Percentiles rank a stretch among this genome's conserved stretches.
phyloP scores from a whole-genome alignment of 345 rosid genomes.

The Gossypium mustelinum region DNA sequence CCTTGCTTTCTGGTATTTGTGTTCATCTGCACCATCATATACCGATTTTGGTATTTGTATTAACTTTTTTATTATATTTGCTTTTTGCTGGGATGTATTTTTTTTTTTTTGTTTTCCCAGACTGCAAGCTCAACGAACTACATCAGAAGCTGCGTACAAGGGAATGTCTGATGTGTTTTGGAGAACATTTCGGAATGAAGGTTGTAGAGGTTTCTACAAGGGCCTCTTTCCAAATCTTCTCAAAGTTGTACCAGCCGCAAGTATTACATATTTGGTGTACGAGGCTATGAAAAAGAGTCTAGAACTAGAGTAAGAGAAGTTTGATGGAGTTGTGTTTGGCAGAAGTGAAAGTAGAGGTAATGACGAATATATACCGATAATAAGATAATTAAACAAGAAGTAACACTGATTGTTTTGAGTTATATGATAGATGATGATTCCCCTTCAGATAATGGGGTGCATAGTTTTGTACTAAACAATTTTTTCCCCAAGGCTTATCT shows the following conservation, averaged over 20 bases:
- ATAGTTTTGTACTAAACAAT: slow-evolving; percentile 26
- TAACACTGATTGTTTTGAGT: slow-evolving; percentile 30
- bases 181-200: slow-evolving; percentile 73
- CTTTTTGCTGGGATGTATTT: not conserved
- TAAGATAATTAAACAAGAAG: slow-evolving; percentile 19
- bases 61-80: not conserved
- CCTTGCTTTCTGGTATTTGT: not conserved
- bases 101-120: slow-evolving; percentile 31
- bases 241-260: slow-evolving; percentile 57
- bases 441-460: slow-evolving; percentile 26
- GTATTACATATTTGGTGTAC: slow-evolving; percentile 54
- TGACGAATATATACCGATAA: slow-evolving; percentile 17
- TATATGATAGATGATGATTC: slow-evolving; percentile 26
- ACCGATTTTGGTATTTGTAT: not conserved
- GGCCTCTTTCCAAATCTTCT: slow-evolving; percentile 91
- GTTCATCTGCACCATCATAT: not conserved
- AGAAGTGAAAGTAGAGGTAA: slow-evolving; percentile 15
- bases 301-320: slow-evolving; percentile 39
- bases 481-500: slow-evolving; percentile 27
- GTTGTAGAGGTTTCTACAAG: slow-evolving; percentile 81
- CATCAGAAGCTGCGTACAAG: slow-evolving; percentile 43
- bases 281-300: slow-evolving; percentile 89
- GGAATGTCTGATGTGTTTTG: slow-evolving; percentile 83
- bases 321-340: not conserved
- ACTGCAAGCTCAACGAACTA: slow-evolving; percentile 79